A percentile compares a stretch with the other conserved stretches of the same genome.
phyloP scores from a whole-genome alignment of 1,284 basidiomycete species.

The Abortiporus biennis region DNA sequence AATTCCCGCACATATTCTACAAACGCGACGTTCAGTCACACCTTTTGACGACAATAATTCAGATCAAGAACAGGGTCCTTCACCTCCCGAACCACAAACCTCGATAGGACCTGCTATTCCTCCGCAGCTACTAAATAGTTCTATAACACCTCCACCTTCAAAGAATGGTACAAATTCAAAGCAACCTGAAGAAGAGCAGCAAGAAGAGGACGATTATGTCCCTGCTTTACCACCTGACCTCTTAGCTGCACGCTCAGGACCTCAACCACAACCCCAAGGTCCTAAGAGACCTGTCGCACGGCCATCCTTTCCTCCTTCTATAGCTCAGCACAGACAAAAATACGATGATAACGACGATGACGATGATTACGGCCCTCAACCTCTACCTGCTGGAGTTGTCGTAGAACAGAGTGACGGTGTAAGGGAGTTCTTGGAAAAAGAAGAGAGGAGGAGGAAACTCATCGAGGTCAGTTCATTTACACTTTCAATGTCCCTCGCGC shows the following conservation, averaged over 20 bases:
- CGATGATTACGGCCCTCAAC: slow-evolving; percentile 74
- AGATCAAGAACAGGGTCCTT: slow-evolving; percentile 14
- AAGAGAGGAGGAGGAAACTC: slow-evolving; percentile 65
- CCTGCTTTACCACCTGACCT: slow-evolving; percentile 65
- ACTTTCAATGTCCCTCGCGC: background rate
- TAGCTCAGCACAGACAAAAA: slow-evolving; percentile 18
- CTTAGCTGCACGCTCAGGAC: slow-evolving; percentile 26
- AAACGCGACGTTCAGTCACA: slow-evolving; percentile 12
- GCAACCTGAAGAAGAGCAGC: slow-evolving; percentile 31
- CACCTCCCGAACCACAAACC: slow-evolving; percentile 18
- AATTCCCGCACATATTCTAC: slow-evolving; percentile 28
- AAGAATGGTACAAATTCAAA: slow-evolving; percentile 7
- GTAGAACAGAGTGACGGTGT: slow-evolving; percentile 52
- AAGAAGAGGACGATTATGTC: slow-evolving; percentile 54
- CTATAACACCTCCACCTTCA: slow-evolving; percentile 1
- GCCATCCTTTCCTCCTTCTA: slow-evolving; percentile 25
- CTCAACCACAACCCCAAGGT: slow-evolving; percentile 17
- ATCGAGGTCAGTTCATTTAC: slow-evolving; percentile 42
- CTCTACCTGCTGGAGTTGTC: slow-evolving; percentile 41
- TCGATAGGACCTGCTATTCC: slow-evolving; percentile 17
- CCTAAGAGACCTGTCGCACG: slow-evolving; percentile 25
- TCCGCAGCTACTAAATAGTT: background rate
- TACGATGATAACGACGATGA: slow-evolving; percentile 47
- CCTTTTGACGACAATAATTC: slow-evolving; percentile 18
- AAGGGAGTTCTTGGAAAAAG: slow-evolving; percentile 73